A percentile compares a stretch with the other conserved stretches of the same genome.
phyloP scores from a whole-genome alignment of 1,139 yeast species.

The Candida sanyaensis region DNA sequence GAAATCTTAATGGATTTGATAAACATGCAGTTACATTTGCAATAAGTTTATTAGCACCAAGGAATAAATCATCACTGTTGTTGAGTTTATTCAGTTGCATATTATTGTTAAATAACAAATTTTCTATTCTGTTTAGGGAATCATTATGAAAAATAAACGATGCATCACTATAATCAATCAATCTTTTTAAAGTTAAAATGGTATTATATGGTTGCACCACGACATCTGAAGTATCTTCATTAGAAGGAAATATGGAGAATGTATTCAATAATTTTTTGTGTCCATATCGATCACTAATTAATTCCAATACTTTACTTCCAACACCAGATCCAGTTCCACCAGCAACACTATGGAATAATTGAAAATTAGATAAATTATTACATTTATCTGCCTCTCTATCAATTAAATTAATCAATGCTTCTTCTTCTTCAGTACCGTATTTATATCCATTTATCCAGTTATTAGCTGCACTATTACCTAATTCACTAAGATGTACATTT shows the following conservation, averaged over 20 bases:
- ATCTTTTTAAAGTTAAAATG: conserved; percentile 73
- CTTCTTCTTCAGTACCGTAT: conserved; percentile 70
- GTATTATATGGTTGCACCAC: conserved; percentile 97
- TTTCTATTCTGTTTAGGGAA: conserved; percentile 70
- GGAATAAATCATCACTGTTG: conserved; percentile 43
- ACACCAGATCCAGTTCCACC: conserved; percentile 98
- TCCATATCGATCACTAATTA: conserved; percentile 73
- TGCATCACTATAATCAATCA: conserved; percentile 83
- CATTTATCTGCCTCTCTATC: conserved; percentile 92
- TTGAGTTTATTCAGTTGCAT: background rate
- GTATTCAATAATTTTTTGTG: conserved; percentile 84
- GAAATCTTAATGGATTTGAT: conserved; percentile 87
- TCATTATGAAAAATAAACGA: conserved; percentile 89
- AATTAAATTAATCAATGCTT: conserved; percentile 74
- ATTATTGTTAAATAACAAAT: conserved; percentile 39
- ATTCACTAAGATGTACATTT: conserved; percentile 74
- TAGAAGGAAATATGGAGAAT: conserved; percentile 82
- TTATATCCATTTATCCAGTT: conserved; percentile 93
- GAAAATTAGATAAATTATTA: conserved; percentile 88
- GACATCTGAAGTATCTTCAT: conserved; percentile 80
- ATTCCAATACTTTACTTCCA: conserved; percentile 80
- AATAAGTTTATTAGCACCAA: conserved; percentile 81
- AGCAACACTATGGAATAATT: conserved; percentile 92
- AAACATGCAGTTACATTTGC: conserved; percentile 82
- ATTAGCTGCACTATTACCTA: conserved; percentile 93